Evolutionary conservation across 805 yeast species (phyloP).

Genomic region (Pichia membranifaciens): DNA sequence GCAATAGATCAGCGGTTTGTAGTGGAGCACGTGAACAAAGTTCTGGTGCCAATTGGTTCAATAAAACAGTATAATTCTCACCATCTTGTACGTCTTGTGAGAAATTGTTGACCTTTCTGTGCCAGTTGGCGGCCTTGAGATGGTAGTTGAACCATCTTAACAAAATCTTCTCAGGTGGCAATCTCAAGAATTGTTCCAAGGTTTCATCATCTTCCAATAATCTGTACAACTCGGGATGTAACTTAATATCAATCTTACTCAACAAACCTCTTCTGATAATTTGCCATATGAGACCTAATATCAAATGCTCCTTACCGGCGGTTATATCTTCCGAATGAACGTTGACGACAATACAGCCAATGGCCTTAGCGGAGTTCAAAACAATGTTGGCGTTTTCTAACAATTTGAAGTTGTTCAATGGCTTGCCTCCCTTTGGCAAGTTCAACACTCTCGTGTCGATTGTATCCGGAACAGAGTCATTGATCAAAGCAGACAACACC

Average conservation of each 20-base stretch:
- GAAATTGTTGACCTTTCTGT: constrained; percentile 80
- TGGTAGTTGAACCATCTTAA: constrained; percentile 98
- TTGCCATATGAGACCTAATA: constrained; percentile 93
- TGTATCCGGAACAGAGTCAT: constrained; percentile 97
- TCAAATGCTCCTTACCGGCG: constrained; percentile 90
- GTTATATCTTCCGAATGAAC: constrained; percentile 92
- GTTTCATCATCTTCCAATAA: constrained; percentile 95
- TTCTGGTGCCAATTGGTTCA: constrained; percentile 83
- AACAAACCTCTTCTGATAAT: constrained; percentile 93
- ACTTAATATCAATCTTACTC: constrained; percentile 90
- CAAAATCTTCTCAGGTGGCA: constrained; percentile 96
- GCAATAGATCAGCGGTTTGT: constrained; percentile 64
- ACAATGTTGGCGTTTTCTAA: constrained; percentile 96
- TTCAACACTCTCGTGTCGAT: constrained; percentile 96
- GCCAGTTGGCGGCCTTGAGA: constrained; percentile 85
- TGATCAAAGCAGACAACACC: constrained; percentile 85
- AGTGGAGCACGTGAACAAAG: constrained; percentile 78
- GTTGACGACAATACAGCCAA: constrained; percentile 96
- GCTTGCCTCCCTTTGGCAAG: constrained; percentile 73
- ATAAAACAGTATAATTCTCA: constrained; percentile 85
- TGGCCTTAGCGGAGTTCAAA: constrained; percentile 96
- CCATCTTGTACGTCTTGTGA: constrained; percentile 88
- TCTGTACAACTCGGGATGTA: constrained; percentile 94
- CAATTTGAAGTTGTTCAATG: constrained; percentile 89
- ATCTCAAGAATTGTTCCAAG: constrained; percentile 88